Evolutionary conservation across 306 rosid species (phyloP), one percentile per base, ranked within the genome.

Genomic region (Lathyrus sativus): DNA sequence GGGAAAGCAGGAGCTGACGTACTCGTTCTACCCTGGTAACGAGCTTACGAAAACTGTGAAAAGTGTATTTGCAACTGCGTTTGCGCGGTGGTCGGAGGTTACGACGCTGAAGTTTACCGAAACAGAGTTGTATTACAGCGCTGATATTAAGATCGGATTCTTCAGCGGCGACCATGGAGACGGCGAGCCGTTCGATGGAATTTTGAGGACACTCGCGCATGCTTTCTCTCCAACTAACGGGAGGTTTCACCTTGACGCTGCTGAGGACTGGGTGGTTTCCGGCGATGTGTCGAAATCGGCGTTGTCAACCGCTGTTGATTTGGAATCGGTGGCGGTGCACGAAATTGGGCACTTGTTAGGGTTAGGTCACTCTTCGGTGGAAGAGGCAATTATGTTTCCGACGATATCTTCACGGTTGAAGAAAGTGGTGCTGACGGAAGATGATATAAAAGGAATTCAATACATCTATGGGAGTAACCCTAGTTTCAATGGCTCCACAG

Each of bases 311-410:
- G 91, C 98, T 46, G 71, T 89, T 53, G 96, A 89, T 31, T 37
- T 92, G 8, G 96, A 92, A 37, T 90, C 96, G 0, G 96, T 89
- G 14, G 96, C 96, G n/a, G 96, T 92, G 12, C 98, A 92, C 42
- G 98, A 92, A 78, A 90, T 92, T 0, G 98, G 98, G 0, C 98
- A 92, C 46, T 17, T 92, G 62, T 62, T 92, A 1, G 98, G 98
- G 5, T 58, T 92, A 8, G 98, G 96, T 0, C 98, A 92, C 53
- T 79, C 96, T 0, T 92, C 98, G 2, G 87, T 80, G 18, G 76
- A 80, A 55, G 91, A 86, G 0, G 74, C 96, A n/a, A 90, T 92
- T 14, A 92, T 90, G 98, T 92, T 73, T 68, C 96, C 96, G 65
- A 76, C 96, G 6, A 79, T 92, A 59, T 1, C 90, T 26, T 67